phyloP scores from a whole-genome alignment of 306 rosid species.

The Ziziphus jujuba region DNA sequence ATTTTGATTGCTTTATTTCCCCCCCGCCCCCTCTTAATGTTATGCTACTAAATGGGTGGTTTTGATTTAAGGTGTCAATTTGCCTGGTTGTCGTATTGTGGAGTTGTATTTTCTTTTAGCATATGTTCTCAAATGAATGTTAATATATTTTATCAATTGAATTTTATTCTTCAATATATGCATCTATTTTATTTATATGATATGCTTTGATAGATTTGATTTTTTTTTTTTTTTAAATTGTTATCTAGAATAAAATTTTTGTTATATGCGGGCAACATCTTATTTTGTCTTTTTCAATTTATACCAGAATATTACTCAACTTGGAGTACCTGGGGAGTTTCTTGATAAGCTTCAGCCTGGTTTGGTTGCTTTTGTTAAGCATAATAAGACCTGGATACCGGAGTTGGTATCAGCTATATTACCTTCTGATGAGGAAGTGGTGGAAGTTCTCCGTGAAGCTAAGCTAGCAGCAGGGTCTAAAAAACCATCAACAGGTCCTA shows the following conservation, averaged over 20 bases:
- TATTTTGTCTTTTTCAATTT: constrained; percentile 18
- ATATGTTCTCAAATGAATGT: too few species aligned
- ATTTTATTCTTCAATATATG: neutral
- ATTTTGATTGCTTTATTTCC: too few species aligned
- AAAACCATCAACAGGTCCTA: constrained; percentile 19
- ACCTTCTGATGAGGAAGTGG: constrained; percentile 65
- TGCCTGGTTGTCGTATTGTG: too few species aligned
- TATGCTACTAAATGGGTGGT: too few species aligned
- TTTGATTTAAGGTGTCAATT: too few species aligned
- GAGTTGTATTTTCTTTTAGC: too few species aligned
- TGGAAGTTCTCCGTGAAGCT: constrained; percentile 38
- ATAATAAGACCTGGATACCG: constrained; percentile 38
- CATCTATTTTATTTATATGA: neutral
- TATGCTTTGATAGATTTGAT: neutral
- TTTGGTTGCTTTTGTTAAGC: constrained; percentile 61
- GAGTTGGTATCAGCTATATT: constrained; percentile 65
- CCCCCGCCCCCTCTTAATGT: too few species aligned
- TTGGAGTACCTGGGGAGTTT: constrained; percentile 69
- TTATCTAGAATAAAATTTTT: neutral
- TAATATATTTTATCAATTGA: neutral
- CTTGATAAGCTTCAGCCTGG: constrained; percentile 50
- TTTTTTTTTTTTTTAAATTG: neutral
- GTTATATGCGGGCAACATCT: constrained; percentile 13
- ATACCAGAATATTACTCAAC: constrained; percentile 62
- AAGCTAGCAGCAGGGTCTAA: constrained; percentile 40